Percentiles rank a stretch among this genome's conserved stretches.
Evolutionary conservation across 2,329 filamentous ascomycete species (phyloP).

Genomic region (Calycina herbarum): DNA sequence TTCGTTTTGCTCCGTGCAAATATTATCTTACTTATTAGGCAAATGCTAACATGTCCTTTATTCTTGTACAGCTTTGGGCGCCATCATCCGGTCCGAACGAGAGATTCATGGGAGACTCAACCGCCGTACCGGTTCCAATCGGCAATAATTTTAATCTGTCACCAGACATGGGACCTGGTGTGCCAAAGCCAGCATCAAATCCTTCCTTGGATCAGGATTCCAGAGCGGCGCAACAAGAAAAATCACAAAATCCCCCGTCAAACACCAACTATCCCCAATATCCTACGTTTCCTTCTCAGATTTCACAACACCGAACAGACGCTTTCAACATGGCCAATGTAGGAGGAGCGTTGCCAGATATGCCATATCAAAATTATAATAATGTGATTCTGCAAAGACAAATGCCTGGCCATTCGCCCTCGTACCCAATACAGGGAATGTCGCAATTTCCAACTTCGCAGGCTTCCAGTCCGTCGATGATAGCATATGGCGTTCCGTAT

Average conservation of each 20-base stretch:
- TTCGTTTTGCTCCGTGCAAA: neutral
- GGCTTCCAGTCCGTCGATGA: slow-evolving; percentile 21
- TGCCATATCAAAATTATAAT: slow-evolving; percentile 30
- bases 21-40: neutral
- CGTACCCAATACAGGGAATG: slow-evolving; percentile 30
- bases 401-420: slow-evolving; percentile 20
- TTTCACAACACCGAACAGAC: slow-evolving; percentile 25
- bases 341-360: slow-evolving; percentile 30
- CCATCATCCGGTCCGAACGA: slow-evolving; percentile 20
- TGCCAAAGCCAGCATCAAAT: slow-evolving; percentile 4
- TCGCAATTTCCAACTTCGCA: slow-evolving; percentile 25
- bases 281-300: slow-evolving; percentile 16
- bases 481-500: slow-evolving; percentile 31
- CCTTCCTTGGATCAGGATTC: slow-evolving; percentile 14
- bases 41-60: slow-evolving; percentile 27
- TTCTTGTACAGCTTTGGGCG: slow-evolving; percentile 25
- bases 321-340: slow-evolving; percentile 32
- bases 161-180: slow-evolving; percentile 19
- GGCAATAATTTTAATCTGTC: slow-evolving; percentile 21
- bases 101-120: slow-evolving; percentile 29
- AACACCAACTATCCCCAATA: slow-evolving; percentile 13
- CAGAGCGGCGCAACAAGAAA: slow-evolving; percentile 11
- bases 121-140: slow-evolving; percentile 13
- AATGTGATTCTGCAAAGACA: slow-evolving; percentile 25
- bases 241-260: slow-evolving; percentile 16